phyloP scores from a whole-genome alignment of 1,284 basidiomycete species.

The Cryptococcus sp. region DNA sequence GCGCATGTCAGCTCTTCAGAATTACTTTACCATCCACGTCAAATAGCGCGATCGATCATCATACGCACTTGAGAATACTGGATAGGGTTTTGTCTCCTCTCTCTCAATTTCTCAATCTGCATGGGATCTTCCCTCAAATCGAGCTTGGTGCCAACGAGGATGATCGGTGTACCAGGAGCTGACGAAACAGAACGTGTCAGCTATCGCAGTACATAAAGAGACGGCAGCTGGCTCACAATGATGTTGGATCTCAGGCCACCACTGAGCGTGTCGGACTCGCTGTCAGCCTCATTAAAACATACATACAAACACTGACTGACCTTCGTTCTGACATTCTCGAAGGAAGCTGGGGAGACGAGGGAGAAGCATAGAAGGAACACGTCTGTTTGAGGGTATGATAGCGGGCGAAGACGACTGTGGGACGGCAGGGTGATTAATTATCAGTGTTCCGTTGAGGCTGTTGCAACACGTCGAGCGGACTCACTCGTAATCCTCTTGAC shows the following conservation, averaged over 20 bases:
- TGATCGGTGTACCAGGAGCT: constrained; percentile 89
- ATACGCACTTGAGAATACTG: constrained; percentile 60
- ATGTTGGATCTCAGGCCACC: constrained; percentile 55
- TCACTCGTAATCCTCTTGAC: constrained; percentile 79
- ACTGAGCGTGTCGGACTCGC: constrained; percentile 32
- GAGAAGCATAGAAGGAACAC: constrained; percentile 99
- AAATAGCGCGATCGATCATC: no score
- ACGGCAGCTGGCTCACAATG: constrained; percentile 36
- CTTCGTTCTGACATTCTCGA: constrained; percentile 98
- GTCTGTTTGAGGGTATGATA: constrained; percentile 99
- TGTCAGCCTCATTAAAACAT: not conserved
- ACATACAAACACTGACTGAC: constrained; percentile 51
- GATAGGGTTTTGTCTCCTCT: constrained; percentile 94
- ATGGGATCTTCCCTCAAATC: constrained; percentile 93
- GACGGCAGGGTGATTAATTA: not conserved
- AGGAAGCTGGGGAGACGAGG: constrained; percentile 92
- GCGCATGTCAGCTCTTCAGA: not conserved
- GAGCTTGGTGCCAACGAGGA: constrained; percentile 96
- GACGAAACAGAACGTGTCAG: constrained; percentile 45
- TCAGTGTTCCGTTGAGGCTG: not conserved
- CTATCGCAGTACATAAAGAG: not conserved
- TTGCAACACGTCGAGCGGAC: constrained; percentile 9
- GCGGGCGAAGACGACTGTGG: constrained; percentile 86
- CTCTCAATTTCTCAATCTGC: constrained; percentile 88
- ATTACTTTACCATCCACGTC: not conserved